Conservation (phyloP, 257 asterid species). For the Solanum paucissectum region DNA sequence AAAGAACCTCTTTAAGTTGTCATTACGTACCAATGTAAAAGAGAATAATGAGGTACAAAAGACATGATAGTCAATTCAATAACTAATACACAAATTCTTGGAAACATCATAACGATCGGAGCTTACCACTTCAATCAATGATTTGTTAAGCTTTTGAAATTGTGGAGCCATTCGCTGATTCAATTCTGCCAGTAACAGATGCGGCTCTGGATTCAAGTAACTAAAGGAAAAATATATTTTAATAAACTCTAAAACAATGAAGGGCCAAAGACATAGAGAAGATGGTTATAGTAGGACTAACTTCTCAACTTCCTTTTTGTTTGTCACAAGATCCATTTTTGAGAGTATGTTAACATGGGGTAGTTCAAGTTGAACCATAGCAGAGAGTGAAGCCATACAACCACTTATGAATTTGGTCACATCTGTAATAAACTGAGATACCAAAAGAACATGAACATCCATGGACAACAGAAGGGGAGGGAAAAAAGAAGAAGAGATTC, state of each 20-base stretch:
- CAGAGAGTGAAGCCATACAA: constrained; percentile 97
- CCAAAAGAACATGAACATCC: constrained; percentile 5
- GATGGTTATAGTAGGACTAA: constrained; percentile 27
- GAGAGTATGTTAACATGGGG: constrained; percentile 96
- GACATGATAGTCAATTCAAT: background rate
- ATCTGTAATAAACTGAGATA: constrained; percentile 73
- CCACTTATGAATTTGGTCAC: constrained; percentile 98
- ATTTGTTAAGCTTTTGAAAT: constrained; percentile 71
- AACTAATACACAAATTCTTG: background rate
- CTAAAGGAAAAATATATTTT: constrained; percentile 24
- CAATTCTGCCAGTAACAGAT: constrained; percentile 63
- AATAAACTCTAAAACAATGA: background rate
- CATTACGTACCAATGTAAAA: background rate
- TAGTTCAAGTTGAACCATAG: constrained; percentile 94
- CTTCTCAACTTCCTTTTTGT: constrained; percentile 86
- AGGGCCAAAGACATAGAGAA: background rate
- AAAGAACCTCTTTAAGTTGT: background rate
- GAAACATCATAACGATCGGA: background rate
- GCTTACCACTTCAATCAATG: constrained; percentile 81
- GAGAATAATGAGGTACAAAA: background rate
- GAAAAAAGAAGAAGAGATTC: background rate
- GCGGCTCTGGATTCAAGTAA: constrained; percentile 83
- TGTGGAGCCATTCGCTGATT: constrained; percentile 86
- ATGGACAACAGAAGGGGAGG: background rate
- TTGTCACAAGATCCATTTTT: constrained; percentile 94